Evolutionary conservation across 306 rosid species (phyloP).

Genomic region (Lathyrus oleraceus): DNA sequence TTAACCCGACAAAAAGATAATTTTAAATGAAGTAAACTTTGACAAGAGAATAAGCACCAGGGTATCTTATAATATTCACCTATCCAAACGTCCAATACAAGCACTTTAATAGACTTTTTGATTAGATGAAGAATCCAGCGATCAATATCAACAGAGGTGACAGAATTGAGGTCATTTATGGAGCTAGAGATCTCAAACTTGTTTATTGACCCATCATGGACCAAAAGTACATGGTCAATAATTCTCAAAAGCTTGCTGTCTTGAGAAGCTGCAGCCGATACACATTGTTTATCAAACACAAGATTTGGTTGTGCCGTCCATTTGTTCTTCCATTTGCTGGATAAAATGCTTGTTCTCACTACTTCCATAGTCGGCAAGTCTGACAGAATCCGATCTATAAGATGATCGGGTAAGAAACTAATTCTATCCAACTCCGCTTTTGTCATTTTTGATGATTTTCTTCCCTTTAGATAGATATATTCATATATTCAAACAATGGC

Average conservation of each 20-base stretch:
- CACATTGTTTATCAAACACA: neutral
- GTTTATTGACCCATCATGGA: slow-evolving; percentile 51
- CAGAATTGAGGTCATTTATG: neutral
- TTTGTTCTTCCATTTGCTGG: neutral
- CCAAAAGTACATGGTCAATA: slow-evolving; percentile 64
- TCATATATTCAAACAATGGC: no score
- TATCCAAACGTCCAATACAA: slow-evolving; percentile 52
- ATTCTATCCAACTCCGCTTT: neutral
- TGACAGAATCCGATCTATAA: neutral
- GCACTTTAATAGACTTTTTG: slow-evolving; percentile 42
- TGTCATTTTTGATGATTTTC: neutral
- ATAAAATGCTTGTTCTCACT: neutral
- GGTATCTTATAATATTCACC: slow-evolving; percentile 51
- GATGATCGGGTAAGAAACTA: neutral
- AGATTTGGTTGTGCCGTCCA: neutral
- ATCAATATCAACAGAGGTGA: slow-evolving; percentile 50
- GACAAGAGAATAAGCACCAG: slow-evolving; percentile 47
- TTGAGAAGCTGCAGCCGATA: neutral
- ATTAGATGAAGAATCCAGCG: slow-evolving; percentile 51
- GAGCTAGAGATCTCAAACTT: slow-evolving; percentile 48
- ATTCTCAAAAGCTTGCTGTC: slow-evolving; percentile 18
- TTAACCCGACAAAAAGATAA: slow-evolving; percentile 47
- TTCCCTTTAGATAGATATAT: no score
- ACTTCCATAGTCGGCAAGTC: neutral
- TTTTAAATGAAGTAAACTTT: slow-evolving; percentile 47